phyloP scores from a whole-genome alignment of 2,329 filamentous ascomycete genomes.

The Trichoderma brevicompactum region DNA sequence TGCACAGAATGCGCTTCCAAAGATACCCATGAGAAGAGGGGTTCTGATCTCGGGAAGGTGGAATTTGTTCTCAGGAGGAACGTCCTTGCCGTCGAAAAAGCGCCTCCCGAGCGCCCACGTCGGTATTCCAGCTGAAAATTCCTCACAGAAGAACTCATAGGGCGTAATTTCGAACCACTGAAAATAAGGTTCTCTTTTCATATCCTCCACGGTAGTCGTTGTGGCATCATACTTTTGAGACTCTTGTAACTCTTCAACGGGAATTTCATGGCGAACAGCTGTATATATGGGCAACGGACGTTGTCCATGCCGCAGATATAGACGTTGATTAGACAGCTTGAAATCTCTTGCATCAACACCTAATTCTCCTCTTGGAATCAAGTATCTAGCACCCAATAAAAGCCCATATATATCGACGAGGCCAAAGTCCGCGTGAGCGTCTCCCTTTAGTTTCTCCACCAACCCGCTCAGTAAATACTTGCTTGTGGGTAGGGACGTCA shows the following conservation, averaged over 20 bases:
- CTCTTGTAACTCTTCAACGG: slow-evolving; percentile 52
- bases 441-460: slow-evolving; percentile 88
- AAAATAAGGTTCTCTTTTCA: slow-evolving; percentile 80
- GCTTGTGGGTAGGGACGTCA: slow-evolving; percentile 90
- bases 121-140: slow-evolving; percentile 87
- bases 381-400: slow-evolving; percentile 77
- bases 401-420: slow-evolving; percentile 93
- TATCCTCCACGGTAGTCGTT: slow-evolving; percentile 49
- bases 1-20: slow-evolving; percentile 94
- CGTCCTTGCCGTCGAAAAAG: slow-evolving; percentile 69
- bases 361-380: slow-evolving; percentile 79
- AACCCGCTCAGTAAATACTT: slow-evolving; percentile 86
- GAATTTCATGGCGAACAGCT: slow-evolving; percentile 93
- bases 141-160: slow-evolving; percentile 94
- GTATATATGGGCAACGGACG: slow-evolving; percentile 94
- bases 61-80: slow-evolving; percentile 64
- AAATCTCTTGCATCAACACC: slow-evolving; percentile 77
- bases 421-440: slow-evolving; percentile 72
- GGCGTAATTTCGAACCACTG: slow-evolving; percentile 98
- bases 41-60: slow-evolving; percentile 83
- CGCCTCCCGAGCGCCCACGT: slow-evolving; percentile 89
- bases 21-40: slow-evolving; percentile 88
- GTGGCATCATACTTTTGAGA: slow-evolving; percentile 46
- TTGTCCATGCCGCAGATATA: slow-evolving; percentile 74
- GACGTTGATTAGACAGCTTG: slow-evolving; percentile 86